Evolutionary conservation across 2,329 filamentous ascomycete species (phyloP).

Genomic region (Cytospora leucostoma): DNA sequence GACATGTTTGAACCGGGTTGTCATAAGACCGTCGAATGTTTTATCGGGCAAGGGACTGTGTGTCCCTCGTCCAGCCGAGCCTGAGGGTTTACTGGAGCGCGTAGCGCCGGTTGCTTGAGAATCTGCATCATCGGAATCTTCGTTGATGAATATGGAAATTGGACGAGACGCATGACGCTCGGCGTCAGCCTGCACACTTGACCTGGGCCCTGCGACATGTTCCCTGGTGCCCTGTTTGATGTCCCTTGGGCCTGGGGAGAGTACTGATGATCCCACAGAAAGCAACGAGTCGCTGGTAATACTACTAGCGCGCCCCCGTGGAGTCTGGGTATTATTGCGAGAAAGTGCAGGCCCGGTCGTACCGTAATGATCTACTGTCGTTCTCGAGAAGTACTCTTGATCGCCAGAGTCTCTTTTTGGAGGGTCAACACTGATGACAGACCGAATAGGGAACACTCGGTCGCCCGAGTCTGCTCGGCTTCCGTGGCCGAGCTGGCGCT

Average conservation of each 20-base stretch:
- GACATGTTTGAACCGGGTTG: constrained; percentile 76
- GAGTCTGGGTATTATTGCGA: constrained; percentile 35
- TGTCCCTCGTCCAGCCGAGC: constrained; percentile 20
- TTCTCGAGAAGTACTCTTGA: constrained; percentile 41
- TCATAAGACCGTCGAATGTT: constrained; percentile 50
- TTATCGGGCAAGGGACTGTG: constrained; percentile 1
- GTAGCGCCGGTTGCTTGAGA: constrained; percentile 29
- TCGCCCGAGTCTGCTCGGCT: constrained; percentile 46
- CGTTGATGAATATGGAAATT: constrained; percentile 34
- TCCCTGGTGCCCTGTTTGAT: constrained; percentile 35
- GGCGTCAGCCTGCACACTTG: constrained; percentile 49
- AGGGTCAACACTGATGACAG: constrained; percentile 72
- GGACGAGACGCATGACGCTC: constrained; percentile 42
- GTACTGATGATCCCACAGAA: constrained; percentile 11
- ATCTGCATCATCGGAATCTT: constrained; percentile 35
- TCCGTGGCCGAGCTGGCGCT: constrained; percentile 41
- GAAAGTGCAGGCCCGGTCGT: constrained; percentile 33
- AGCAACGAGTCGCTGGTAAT: constrained; percentile 23
- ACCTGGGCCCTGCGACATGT: constrained; percentile 42
- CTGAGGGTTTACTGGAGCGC: neutral
- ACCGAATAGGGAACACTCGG: constrained; percentile 78
- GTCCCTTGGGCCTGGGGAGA: constrained; percentile 27
- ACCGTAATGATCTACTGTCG: constrained; percentile 29
- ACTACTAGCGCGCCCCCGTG: constrained; percentile 29
- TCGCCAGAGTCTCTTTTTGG: constrained; percentile 43